Base-by-base conservation (phyloP, 108 stramenopile species). In the Nitzschia sp. region DNA sequence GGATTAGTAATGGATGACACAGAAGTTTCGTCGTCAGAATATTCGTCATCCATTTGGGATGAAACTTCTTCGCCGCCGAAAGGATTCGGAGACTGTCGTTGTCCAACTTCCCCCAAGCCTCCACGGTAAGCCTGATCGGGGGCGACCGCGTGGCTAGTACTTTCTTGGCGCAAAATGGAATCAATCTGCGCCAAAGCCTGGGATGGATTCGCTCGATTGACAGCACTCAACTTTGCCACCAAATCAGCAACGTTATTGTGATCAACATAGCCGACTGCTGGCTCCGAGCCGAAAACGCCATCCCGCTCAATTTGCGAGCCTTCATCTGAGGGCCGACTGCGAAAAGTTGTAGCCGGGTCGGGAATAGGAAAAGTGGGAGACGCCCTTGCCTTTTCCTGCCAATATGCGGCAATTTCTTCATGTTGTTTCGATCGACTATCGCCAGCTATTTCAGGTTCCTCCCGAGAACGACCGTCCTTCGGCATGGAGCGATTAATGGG, bases 1-100 rank as follows among this genome's bases (percentile, higher is more conserved):
- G 91, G 91, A 47, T 92, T 86, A 1, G 91, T 92, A 51, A 92
- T 81, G 1, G 85, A 86, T 6, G 91, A 92, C 19, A 92, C 85
- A 49, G 80, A 82, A 19, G 90, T 83, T n/a, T 79, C 71, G 36
- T 74, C 76, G 19, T 85, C 67, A 6, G 66, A 66, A 33, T 51
- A 23, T 11, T 63, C 34, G 34, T n/a, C n/a, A n/a, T 72, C 65
- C 3, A 25, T 8, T 9, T 47, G 23, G 6, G 36, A 13, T 3
- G 17, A 13, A 1, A 46, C 17, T 28, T 15, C 26, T n/a, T n/a
- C 62, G 5, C 59, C 46, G 26, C 9, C 68, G 15, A 57, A 57
- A 29, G 23, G 15, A 32, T 13, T 57, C 15, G 56, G 56, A 24
- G 56, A 30, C 18, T 30, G 5, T 17, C 56, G 56, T 19, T 21